Evolutionary conservation across 805 yeast species (phyloP), one percentile per base, ranked within the genome.

Genomic region (Pichia rugopelliculosa): DNA sequence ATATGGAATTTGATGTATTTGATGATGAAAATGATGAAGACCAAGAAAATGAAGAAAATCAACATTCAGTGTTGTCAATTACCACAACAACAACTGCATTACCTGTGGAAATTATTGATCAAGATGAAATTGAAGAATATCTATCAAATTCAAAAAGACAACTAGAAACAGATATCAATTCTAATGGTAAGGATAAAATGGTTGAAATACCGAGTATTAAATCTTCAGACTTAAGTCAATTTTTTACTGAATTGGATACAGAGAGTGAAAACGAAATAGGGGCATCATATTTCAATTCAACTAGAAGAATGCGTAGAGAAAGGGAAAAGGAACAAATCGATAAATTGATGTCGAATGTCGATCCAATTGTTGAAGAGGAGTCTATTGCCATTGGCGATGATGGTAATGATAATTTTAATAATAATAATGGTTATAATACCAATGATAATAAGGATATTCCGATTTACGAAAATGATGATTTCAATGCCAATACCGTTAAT

Each of bases 41-140:
- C 13, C 9, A 7, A 12, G 8, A 46, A 23, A 43, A 33, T n/a
- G 40, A 40, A 25, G 36, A 26, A 26, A 34, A 43, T 24, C n/a
- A 26, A 2, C 37, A 40, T 36, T 25, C 45, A 12, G 25, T 42
- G 24, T 17, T 26, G 12, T 47, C 50, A 6, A 20, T 44, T 7
- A 43, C 47, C 2, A 43, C 47, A 8, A 44, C 50, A 15, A 44
- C 46, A 17, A 46, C 47, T 8, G 48, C 45, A 17, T 33, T 48
- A 24, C 51, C 51, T 3, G 30, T 52, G 37, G 62, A 60, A 43
- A 45, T 61, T 9, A 53, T 59, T 4, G 61, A 58, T 12, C 47
- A 46, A 11, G 66, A 62, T 43, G 63, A 59, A 26, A 41, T 56
- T 33, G 61, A 58, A 20, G 58, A 52, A 22, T 41, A 39, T n/a